Base-by-base conservation (phyloP, 805 yeast species). In the Saccharomycopsis guyanensis region DNA sequence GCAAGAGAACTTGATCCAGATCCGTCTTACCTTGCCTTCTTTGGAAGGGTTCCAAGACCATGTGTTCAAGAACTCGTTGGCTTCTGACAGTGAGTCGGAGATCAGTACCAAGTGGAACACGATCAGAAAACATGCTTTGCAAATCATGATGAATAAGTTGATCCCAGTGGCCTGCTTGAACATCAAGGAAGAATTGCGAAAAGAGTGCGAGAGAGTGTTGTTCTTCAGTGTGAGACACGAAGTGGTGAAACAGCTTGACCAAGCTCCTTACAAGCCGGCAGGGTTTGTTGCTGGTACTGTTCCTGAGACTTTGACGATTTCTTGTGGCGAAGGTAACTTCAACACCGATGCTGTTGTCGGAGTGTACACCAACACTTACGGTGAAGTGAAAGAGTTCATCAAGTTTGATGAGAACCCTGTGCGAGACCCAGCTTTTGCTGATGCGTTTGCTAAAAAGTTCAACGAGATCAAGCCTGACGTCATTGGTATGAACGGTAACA, bases 181-280 rank as follows among this genome's bases (percentile, higher is more conserved):
- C 58, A 80, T 93, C 42, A 86, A 89, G 53, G 97, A 89, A 57
- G 84, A 80, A 45, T 69, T 91, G 45, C 76, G 87, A 46, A 75
- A 82, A 47, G 81, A 74, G 46, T 84, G 96, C 66, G 85, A 85
- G 60, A 73, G 84, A 46, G 60, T 77, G 37, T 70, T 93, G 38
- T 80, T 80, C 42, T 73, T 70, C 48, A 80, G 81, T 49, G 77
- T 91, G 31, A 80, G 97, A 55, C 72, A 74, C 37, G 69, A 74
- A 24, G 83, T 91, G 57, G 68, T 77, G 60, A 71, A 75, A 19
- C 82, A 80, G 57, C 71, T 93, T 31, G 93, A 91, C 61, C 97
- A 89, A 67, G 96, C 97, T 2, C 97, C 99, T 27, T 89, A 69
- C 63, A 80, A 84, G 55, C 96, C 97, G 4, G 72, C 75, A 39